Evolutionary conservation across 768 basidiomycete species (phyloP), one percentile per base, ranked within the genome.

Genomic region (Ephemerocybe angulata): DNA sequence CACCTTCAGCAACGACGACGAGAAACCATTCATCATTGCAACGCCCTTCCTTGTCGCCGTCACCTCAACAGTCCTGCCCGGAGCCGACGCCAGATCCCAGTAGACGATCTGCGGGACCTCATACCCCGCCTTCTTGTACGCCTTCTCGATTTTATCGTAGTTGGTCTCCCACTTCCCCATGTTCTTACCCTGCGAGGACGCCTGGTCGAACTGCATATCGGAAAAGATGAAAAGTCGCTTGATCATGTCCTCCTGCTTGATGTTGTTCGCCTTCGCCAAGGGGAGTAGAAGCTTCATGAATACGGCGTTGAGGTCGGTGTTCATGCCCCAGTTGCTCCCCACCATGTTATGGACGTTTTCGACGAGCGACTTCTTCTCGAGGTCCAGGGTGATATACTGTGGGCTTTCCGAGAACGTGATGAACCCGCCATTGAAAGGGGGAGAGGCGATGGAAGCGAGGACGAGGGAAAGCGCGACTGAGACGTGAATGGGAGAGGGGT

Each of bases 201-300:
- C 61, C 8, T 24, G 30, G 48, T 89, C 85, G 58, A 90, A 90
- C 68, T 88, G 87, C 88, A 90, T 89, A 63, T 90, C 87, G 2
- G 82, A 81, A 65, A 91, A 90, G 40, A 90, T 76, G 63, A 90
- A 89, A 0, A 90, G 69, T 4, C 85, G 79, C 70, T 86, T 84
- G 70, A 90, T 78, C 87, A 90, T 88, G 44, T 88, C 80, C 50
- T 85, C 85, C 53, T 75, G 78, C 49, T 73, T 71, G n/a, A 91
- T 69, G 0, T 81, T 72, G 59, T 86, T 69, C 64, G 73, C 61
- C 54, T 80, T 61, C 6, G 87, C 87, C 7, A 84, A 76, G 0
- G 83, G 82, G 17, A 89, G 77, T 12, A 90, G 70, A 30, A 89
- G 76, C 15, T 81, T 67, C 41, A 80, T 63, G 66, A 91, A 86